Percentiles rank a stretch among this genome's conserved stretches.
Evolutionary conservation across 441 rosid species (phyloP).

Genomic region (Metrosideros polymorpha): DNA sequence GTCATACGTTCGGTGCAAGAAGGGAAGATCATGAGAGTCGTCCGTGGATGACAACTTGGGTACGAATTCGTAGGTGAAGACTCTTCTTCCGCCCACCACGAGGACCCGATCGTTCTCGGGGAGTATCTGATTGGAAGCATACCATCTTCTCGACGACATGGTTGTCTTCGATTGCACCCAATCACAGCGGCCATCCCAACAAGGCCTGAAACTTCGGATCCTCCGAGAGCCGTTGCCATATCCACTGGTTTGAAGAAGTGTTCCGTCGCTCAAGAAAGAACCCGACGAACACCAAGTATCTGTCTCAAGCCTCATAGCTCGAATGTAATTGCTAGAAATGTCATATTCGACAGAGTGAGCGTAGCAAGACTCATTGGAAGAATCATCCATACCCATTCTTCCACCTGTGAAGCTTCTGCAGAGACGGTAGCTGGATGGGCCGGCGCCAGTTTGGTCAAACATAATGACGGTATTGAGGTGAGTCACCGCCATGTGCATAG

Average conservation of each 20-base stretch:
- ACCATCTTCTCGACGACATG: conserved; percentile 25
- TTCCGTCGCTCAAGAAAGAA: conserved; percentile 19
- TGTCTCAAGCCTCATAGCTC: conserved; percentile 14
- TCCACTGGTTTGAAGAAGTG: conserved; percentile 15
- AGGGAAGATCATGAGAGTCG: conserved; percentile 17
- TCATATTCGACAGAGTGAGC: conserved; percentile 16
- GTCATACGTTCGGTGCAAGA: conserved; percentile 14
- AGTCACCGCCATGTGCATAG: conserved; percentile 29
- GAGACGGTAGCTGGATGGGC: conserved; percentile 13
- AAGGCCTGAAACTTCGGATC: conserved; percentile 11
- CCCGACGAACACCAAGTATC: conserved; percentile 25
- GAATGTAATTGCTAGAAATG: conserved; percentile 5
- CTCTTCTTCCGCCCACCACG: conserved; percentile 20
- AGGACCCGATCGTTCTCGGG: conserved; percentile 20
- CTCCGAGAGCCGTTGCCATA: conserved; percentile 9
- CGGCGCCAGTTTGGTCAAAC: conserved; percentile 22
- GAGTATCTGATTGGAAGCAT: conserved; percentile 19
- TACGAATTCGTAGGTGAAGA: conserved; percentile 21
- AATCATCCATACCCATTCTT: conserved; percentile 4
- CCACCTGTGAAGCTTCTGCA: conserved; percentile 3
- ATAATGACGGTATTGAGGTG: conserved; percentile 18
- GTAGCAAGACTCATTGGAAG: conserved; percentile 10
- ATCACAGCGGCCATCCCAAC: conserved; percentile 2
- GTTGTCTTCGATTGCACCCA: conserved; percentile 11
- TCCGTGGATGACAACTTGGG: conserved; percentile 11